Evolutionary conservation across 2,329 filamentous ascomycete genomes (phyloP), one percentile per base, ranked within the genome.

Genomic region (Cercospora nicotianae): DNA sequence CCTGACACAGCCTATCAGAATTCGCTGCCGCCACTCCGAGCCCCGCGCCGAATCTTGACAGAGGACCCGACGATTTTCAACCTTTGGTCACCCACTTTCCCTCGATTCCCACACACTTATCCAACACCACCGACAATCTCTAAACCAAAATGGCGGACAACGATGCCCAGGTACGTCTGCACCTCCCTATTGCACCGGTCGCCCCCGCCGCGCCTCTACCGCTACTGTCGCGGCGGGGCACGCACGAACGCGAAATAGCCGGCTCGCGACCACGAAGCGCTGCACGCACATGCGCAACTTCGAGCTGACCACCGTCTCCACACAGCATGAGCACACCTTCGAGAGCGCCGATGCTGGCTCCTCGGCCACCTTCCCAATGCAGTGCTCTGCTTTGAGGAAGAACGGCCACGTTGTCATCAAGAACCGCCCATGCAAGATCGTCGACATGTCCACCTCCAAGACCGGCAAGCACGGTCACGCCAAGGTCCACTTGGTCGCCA

Each of bases 401-500:
- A 96, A 96, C 90, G 94, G 95, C 76, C 91, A 91, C 88, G 95
- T 99, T 83, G 90, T 94, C 83, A 98, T 99, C 87, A 99, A 99
- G 91, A 86, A 87, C 85, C 95, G 95, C 79, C 96, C 95, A 79
- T 99, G 95, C 94, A 99, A 98, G 92, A 99, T 99, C 79, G 92
- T 98, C 84, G 95, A 99, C 81, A 99, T 99, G 96, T 97, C 93
- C 77, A 99, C 95, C 87, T 99, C 95, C 84, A 99, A 99, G 94
- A 99, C 95, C 77, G 95, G 95, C 86, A 99, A 99, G 93, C 95
- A 99, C 91, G 95, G 95, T 84, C 96, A 99, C 92, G 95, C 95
- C 86, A 99, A 99, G 91, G 95, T 99, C 83, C 94, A 99, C 86
- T 87, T 99, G 79, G 91, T 97, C 80, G 95, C 93, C 81, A 89